phyloP scores from a whole-genome alignment of 306 rosid species.

The Ziziphus jujuba region DNA sequence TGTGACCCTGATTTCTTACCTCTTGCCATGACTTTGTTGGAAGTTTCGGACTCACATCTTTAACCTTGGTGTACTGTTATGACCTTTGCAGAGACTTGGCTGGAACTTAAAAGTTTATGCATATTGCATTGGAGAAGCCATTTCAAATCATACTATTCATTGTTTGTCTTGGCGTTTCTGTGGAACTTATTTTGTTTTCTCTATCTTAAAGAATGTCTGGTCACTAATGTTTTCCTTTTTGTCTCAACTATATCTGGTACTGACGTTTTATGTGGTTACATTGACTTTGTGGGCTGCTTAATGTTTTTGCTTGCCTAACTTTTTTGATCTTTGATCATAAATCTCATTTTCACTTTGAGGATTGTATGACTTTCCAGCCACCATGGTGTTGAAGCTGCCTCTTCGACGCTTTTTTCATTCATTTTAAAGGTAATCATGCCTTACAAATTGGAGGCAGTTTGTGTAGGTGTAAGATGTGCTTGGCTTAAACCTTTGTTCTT shows the following conservation, averaged over 20 bases:
- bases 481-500: slow-evolving; percentile 3
- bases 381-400: slow-evolving; percentile 10
- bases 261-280: slow-evolving; percentile 39
- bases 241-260: slow-evolving; percentile 42
- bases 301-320: slow-evolving; percentile 30
- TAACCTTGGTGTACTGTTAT: slow-evolving; percentile 99
- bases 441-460: neutral
- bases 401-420: neutral
- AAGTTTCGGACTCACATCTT: slow-evolving; percentile 99
- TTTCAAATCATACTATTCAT: slow-evolving; percentile 32
- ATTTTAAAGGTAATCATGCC: slow-evolving; percentile 14
- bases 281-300: slow-evolving; percentile 28
- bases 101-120: slow-evolving; percentile 43
- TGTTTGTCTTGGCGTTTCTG: slow-evolving; percentile 36
- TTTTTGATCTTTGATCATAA: too few relatives aligned
- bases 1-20: slow-evolving; percentile 98
- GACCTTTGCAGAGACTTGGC: slow-evolving; percentile 92
- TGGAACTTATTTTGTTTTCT: slow-evolving; percentile 44
- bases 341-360: too few relatives aligned
- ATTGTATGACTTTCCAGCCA: neutral
- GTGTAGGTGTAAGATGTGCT: neutral
- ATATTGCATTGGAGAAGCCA: slow-evolving; percentile 47
- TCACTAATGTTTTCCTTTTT: slow-evolving; percentile 46
- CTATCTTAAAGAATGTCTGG: slow-evolving; percentile 41
- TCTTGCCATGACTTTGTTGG: slow-evolving; percentile 99